These are phyloP conservation scores for Coemansia sp. DNA, from an alignment of 192 early-diverging fungal genomes.

Conservation along the genomic window DNA sequence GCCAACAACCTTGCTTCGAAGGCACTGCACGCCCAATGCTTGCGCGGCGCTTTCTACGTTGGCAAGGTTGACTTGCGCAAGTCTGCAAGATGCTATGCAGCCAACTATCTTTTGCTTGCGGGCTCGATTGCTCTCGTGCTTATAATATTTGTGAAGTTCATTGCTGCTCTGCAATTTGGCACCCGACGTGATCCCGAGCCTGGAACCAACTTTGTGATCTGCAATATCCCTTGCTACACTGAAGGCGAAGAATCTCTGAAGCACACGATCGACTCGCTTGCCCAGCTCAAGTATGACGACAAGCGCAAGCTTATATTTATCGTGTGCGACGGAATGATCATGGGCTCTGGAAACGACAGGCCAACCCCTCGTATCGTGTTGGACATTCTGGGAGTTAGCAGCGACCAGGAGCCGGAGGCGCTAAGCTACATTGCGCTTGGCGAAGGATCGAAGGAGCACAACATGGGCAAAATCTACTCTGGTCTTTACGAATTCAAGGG, in stretches of 20 bases:
- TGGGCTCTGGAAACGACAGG: conserved; percentile 94
- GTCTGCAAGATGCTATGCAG: conserved; percentile 73
- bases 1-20: conserved; percentile 49
- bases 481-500: conserved; percentile 93
- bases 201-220: conserved; percentile 88
- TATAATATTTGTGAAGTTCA: conserved; percentile 91
- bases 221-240: conserved; percentile 97
- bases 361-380: conserved; percentile 96
- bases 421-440: conserved; percentile 86
- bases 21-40: conserved; percentile 67
- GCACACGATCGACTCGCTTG: conserved; percentile 93
- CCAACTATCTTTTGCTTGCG: conserved; percentile 84
- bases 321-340: conserved; percentile 96
- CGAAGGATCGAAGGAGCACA: conserved; percentile 92
- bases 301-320: conserved; percentile 97
- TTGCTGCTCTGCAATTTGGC: conserved; percentile 91
- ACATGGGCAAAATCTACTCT: conserved; percentile 97
- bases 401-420: conserved; percentile 80
- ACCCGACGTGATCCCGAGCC: conserved; percentile 76
- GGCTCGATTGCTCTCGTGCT: conserved; percentile 79
- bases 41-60: conserved; percentile 83
- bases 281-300: conserved; percentile 90
- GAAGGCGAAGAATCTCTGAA: conserved; percentile 94
- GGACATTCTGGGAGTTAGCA: conserved; percentile 92
- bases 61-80: conserved; percentile 86